Base-by-base conservation (phyloP, 2,329 filamentous ascomycete species). In the Erysiphe pulchra region DNA sequence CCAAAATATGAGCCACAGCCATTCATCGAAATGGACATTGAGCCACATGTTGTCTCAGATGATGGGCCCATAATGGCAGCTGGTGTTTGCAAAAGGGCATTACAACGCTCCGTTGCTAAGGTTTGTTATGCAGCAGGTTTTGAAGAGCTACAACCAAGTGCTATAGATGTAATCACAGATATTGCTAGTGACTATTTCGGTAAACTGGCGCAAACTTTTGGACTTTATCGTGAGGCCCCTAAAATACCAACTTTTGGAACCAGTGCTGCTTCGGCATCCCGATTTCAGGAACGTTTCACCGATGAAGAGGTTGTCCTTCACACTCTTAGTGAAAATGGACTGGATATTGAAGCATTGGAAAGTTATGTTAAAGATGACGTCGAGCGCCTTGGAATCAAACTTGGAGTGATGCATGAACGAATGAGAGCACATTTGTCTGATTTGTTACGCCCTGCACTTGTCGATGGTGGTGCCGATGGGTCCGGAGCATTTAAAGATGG, bases 61-160 rank as follows among this genome's bases (percentile, higher is more conserved):
- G 77, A 87, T 49, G 84, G 87, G 0, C 80, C 90, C 9, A 73
- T 94, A 34, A 87, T 95, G 70, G 79, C 83, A 13, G 73, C 80
- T 10, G 78, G 80, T 60, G 73, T 84, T 31, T 92, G 82, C 59
- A 77, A 83, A 52, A 75, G 82, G 45, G 83, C 86, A 1, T 62
- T 98, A 52, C 85, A 92, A 60, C 77, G 90, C 47, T 90, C 86
- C 12, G 80, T 95, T 16, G 86, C 80, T 47, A 92, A 95, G 61
- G 75, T 98, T 41, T 87, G 94, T 55, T 98, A 94, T 57, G 84
- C 93, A 58, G 81, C 85, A 37, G 90, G 90, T 0, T 98, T 95
- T 52, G 90, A 98, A 61, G 90, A 98, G 58, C 82, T 92, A 50
- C 90, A 98, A 58, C 90, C 90, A 13, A 92, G 86, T 37, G 87